phyloP scores from a whole-genome alignment of 2,329 filamentous ascomycete species.

The Cordyceps pruinosa region DNA sequence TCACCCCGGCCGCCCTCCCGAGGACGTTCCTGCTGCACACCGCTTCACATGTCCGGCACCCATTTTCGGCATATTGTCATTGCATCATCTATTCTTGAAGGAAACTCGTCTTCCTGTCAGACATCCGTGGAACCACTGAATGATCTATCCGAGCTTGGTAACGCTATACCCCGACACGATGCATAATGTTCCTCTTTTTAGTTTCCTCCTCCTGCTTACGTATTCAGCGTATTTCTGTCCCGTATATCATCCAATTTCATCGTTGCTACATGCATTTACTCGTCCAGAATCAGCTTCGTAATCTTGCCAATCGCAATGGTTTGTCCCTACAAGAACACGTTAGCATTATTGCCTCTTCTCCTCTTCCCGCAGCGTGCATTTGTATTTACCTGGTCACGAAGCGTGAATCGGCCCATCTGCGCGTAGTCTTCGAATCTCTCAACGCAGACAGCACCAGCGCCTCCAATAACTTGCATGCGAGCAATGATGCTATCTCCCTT shows the following conservation, averaged over 20 bases:
- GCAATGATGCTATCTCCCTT: slow-evolving; percentile 81
- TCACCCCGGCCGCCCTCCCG: neutral
- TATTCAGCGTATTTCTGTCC: neutral
- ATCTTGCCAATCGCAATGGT: slow-evolving; percentile 99
- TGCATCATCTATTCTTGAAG: slow-evolving; percentile 9
- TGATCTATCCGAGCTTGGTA: neutral
- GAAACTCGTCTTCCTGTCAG: neutral
- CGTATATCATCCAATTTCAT: neutral
- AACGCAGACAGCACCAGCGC: slow-evolving; percentile 80
- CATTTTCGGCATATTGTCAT: neutral
- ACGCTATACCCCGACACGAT: neutral
- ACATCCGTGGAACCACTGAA: neutral
- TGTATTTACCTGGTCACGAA: slow-evolving; percentile 70
- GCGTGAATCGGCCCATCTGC: slow-evolving; percentile 84
- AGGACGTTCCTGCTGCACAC: neutral
- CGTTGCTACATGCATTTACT: slow-evolving; percentile 12
- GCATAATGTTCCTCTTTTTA: slow-evolving; percentile 5
- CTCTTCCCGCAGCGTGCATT: neutral
- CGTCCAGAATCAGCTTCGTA: slow-evolving; percentile 65
- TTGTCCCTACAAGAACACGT: slow-evolving; percentile 62
- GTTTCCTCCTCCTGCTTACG: slow-evolving; percentile 9
- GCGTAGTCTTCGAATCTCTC: slow-evolving; percentile 95
- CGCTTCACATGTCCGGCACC: neutral
- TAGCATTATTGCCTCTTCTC: slow-evolving; percentile 15
- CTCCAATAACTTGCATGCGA: slow-evolving; percentile 77